A percentile compares a stretch with the other conserved stretches of the same genome.
phyloP scores from a whole-genome alignment of 495 filamentous ascomycete species.

The Emericellopsis terricola region DNA sequence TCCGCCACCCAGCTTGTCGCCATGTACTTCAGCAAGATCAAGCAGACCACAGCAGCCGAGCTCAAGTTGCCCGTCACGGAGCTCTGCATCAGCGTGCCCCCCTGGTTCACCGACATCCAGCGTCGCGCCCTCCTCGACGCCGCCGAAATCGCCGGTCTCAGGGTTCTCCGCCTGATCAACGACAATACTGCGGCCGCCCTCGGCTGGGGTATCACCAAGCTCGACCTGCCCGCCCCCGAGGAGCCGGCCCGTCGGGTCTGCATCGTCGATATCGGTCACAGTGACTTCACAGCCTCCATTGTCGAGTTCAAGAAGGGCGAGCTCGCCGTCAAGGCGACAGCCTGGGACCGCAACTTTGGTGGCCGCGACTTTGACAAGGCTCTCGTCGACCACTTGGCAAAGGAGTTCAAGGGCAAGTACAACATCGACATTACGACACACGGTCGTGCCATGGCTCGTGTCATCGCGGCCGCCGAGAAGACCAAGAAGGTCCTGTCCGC shows the following conservation, averaged over 20 bases:
- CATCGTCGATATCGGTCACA: slow-evolving; percentile 93
- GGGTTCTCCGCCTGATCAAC: slow-evolving; percentile 87
- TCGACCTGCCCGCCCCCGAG: slow-evolving; percentile 71
- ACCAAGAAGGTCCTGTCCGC: slow-evolving; percentile 97
- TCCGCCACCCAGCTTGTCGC: slow-evolving; percentile 77
- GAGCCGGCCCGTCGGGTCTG: slow-evolving; percentile 87
- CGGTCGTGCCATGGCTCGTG: slow-evolving; percentile 73
- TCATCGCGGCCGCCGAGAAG: slow-evolving; percentile 82
- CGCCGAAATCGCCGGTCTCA: slow-evolving; percentile 84
- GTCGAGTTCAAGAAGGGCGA: slow-evolving; percentile 97
- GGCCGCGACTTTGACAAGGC: slow-evolving; percentile 94
- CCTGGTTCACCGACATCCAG: slow-evolving; percentile 95
- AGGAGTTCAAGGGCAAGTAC: slow-evolving; percentile 87
- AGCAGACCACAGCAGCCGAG: slow-evolving; percentile 70
- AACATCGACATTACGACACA: slow-evolving; percentile 80
- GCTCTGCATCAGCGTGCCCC: slow-evolving; percentile 81
- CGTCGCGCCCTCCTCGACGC: slow-evolving; percentile 80
- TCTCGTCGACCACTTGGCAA: slow-evolving; percentile 81
- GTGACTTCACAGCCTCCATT: slow-evolving; percentile 84
- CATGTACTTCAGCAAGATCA: slow-evolving; percentile 92
- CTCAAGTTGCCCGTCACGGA: slow-evolving; percentile 88
- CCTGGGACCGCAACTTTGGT: slow-evolving; percentile 91
- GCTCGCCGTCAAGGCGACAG: slow-evolving; percentile 80
- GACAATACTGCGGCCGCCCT: slow-evolving; percentile 94
- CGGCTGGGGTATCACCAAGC: slow-evolving; percentile 94